phyloP scores from a whole-genome alignment of 2,329 filamentous ascomycete species.

The Coniochaeta hoffmannii region DNA sequence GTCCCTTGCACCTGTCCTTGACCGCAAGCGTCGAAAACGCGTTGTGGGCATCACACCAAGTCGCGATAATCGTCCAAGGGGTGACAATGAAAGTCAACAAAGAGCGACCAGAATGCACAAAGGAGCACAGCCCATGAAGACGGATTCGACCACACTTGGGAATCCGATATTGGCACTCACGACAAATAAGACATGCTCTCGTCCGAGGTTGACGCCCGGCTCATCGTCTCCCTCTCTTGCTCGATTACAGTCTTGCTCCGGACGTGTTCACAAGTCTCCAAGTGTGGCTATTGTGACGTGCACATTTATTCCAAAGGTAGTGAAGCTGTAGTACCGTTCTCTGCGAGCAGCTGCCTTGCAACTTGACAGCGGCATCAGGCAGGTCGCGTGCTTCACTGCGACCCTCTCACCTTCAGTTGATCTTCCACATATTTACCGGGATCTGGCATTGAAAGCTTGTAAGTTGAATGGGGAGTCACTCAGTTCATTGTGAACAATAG shows the following conservation, averaged over 20 bases:
- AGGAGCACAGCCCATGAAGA: neutral
- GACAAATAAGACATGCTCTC: neutral
- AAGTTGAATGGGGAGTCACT: too few relatives aligned
- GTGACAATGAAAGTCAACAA: constrained; percentile 1
- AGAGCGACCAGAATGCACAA: constrained; percentile 1
- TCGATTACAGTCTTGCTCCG: neutral
- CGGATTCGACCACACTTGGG: neutral
- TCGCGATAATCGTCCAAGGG: neutral
- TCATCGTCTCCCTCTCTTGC: neutral
- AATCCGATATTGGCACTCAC: neutral
- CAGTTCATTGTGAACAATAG: too few relatives aligned
- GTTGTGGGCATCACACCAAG: neutral
- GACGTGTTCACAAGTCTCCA: neutral
- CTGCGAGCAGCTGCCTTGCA: too few relatives aligned
- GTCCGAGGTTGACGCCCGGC: neutral
- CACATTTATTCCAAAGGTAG: too few relatives aligned
- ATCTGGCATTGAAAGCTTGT: too few relatives aligned
- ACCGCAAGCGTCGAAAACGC: constrained; percentile 1
- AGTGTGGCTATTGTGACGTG: too few relatives aligned
- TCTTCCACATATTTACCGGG: too few relatives aligned
- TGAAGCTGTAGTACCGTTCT: too few relatives aligned
- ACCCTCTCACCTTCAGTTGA: too few relatives aligned
- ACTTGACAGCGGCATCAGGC: too few relatives aligned
- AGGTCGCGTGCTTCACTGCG: too few relatives aligned
- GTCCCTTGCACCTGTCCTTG: neutral